phyloP scores from a whole-genome alignment of 371 early-diverging fungal species.

The Blakeslea trispora region DNA sequence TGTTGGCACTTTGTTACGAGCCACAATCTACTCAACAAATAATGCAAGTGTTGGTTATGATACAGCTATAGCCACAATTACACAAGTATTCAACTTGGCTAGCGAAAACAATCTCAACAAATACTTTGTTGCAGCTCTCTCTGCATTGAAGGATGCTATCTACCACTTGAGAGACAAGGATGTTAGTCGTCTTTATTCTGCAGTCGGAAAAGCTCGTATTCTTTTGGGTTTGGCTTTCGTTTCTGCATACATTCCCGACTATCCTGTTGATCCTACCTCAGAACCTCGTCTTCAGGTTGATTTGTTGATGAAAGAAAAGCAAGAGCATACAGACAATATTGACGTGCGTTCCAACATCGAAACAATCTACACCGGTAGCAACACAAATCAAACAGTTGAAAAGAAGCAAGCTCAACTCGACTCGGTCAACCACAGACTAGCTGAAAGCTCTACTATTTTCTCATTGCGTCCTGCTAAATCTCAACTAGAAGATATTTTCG shows the following conservation, averaged over 20 bases:
- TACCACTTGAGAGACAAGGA: slow-evolving; percentile 23
- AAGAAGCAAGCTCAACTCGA: slow-evolving; percentile 25
- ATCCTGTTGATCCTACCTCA: slow-evolving; percentile 79
- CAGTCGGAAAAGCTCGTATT: slow-evolving; percentile 59
- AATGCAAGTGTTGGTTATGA: slow-evolving; percentile 18
- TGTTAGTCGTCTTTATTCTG: slow-evolving; percentile 15
- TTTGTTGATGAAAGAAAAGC: slow-evolving; percentile 50
- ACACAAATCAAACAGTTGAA: slow-evolving; percentile 48
- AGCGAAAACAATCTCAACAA: slow-evolving; percentile 22
- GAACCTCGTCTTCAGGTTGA: slow-evolving; percentile 66
- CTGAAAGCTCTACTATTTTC: slow-evolving; percentile 45
- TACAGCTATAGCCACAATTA: slow-evolving; percentile 10
- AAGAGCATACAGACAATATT: slow-evolving; percentile 47
- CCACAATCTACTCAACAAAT: slow-evolving; percentile 15
- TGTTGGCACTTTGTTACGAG: slow-evolving; percentile 12
- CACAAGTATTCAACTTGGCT: slow-evolving; percentile 5
- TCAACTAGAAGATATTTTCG: slow-evolving; percentile 72
- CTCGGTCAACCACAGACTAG: slow-evolving; percentile 33
- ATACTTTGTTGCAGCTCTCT: slow-evolving; percentile 27
- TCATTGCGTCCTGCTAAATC: slow-evolving; percentile 73
- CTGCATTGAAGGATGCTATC: slow-evolving; percentile 18
- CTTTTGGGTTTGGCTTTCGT: slow-evolving; percentile 62
- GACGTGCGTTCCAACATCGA: slow-evolving; percentile 62
- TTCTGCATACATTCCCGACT: slow-evolving; percentile 70
- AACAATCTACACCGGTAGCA: slow-evolving; percentile 57